Evolutionary conservation across 371 early-diverging fungal genomes (phyloP).

Genomic region (Rhizopus sp.): DNA sequence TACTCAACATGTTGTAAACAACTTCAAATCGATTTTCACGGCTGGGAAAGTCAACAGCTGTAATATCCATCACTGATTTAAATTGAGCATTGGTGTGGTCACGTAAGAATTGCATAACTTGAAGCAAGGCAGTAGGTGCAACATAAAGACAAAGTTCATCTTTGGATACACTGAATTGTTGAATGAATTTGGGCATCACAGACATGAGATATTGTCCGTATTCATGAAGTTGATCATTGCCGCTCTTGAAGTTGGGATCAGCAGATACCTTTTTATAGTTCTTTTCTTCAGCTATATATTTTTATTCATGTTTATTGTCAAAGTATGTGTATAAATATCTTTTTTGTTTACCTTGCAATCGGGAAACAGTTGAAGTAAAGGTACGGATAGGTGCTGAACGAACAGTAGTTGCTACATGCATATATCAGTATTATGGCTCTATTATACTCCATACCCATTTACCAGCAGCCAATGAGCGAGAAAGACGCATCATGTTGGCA

Average conservation of each 20-base stretch:
- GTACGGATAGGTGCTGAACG: constrained; percentile 30
- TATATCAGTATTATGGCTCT: constrained; percentile 1
- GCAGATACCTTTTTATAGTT: constrained; percentile 26
- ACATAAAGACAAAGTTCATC: constrained; percentile 95
- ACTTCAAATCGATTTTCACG: constrained; percentile 94
- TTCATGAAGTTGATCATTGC: constrained; percentile 70
- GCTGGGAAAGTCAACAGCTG: constrained; percentile 91
- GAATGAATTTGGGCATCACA: constrained; percentile 92
- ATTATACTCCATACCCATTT: constrained; percentile 1
- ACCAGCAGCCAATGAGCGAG: constrained; percentile 37
- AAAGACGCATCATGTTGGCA: constrained; percentile 37
- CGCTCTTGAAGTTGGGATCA: constrained; percentile 52
- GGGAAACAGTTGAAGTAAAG: constrained; percentile 27
- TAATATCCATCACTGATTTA: constrained; percentile 88
- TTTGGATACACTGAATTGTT: constrained; percentile 96
- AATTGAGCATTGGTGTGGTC: constrained; percentile 94
- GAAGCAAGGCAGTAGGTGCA: constrained; percentile 80
- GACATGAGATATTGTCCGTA: constrained; percentile 89
- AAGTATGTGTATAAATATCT: background rate
- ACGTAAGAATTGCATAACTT: constrained; percentile 86
- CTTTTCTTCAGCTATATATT: constrained; percentile 15
- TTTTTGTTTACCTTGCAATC: constrained; percentile 37
- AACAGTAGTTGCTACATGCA: constrained; percentile 22
- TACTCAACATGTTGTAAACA: constrained; percentile 90
- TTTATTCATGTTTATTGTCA: background rate